Percentiles rank a stretch among this genome's conserved stretches.
These are phyloP conservation scores for Rhexocercosporidium sp. DNA, from an alignment of 2,329 filamentous ascomycete species.

Conservation along the genomic window DNA sequence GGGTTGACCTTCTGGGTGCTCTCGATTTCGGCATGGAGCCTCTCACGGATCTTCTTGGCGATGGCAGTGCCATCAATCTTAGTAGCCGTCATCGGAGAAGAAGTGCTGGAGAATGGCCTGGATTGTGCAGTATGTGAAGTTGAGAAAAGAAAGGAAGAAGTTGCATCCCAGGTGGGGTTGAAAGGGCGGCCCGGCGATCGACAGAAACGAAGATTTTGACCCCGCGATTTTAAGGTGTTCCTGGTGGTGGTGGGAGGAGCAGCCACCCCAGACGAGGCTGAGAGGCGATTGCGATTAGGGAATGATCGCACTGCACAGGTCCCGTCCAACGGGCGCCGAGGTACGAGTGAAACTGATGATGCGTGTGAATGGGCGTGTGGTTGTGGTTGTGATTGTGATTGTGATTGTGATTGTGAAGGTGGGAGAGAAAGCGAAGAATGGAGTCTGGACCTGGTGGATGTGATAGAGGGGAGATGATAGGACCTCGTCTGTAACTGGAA, in stretches of 20 bases:
- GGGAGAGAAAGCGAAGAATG: constrained; percentile 9
- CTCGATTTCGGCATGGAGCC: constrained; percentile 79
- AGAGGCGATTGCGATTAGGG: constrained; percentile 8
- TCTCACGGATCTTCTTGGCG: constrained; percentile 87
- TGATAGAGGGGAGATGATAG: neutral
- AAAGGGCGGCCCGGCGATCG: constrained; percentile 20
- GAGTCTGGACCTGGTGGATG: neutral
- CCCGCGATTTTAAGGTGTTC: constrained; percentile 33
- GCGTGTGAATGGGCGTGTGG: neutral
- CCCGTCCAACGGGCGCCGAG: constrained; percentile 22
- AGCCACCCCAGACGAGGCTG: constrained; percentile 23
- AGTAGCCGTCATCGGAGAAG: constrained; percentile 76
- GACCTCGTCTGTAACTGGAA: constrained; percentile 6
- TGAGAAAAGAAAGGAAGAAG: constrained; percentile 17
- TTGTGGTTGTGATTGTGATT: constrained; percentile 7
- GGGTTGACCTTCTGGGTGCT: constrained; percentile 83
- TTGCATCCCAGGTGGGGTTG: constrained; percentile 29
- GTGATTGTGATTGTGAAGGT: neutral
- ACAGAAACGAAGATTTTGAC: constrained; percentile 29
- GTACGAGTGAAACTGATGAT: neutral
- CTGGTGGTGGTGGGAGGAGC: constrained; percentile 7
- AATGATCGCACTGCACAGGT: constrained; percentile 2
- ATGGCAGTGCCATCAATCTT: constrained; percentile 97
- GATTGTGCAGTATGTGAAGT: constrained; percentile 14
- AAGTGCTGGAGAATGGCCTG: constrained; percentile 54